Base-by-base conservation (phyloP, 164 flowering plant species). In the Houttuynia cordata region DNA sequence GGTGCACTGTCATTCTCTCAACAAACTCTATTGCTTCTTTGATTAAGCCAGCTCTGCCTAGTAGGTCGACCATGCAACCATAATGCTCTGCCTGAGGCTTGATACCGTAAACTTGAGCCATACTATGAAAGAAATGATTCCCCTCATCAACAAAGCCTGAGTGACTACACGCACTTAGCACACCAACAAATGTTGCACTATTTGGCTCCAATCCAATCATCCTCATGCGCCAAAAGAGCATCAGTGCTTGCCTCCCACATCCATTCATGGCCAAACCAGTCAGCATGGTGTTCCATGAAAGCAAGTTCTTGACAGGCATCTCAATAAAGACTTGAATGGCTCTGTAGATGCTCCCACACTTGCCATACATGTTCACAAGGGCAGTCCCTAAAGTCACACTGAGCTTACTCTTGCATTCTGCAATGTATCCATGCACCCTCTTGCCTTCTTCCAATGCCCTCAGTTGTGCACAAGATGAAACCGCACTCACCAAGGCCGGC, bases 51-150 rank as follows among this genome's bases (percentile, higher is more conserved):
- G 75, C 79, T 10, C 79, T 65, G n/a, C 73, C 72, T 50, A 76
- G 73, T 17, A 76, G 64, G 62, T 76, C 79, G 53, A 76, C 74
- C 72, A 76, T 68, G 68, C 71, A 67, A 42, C 74, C 73, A 13
- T 70, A 73, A 39, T 73, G 79, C 67, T 73, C 73, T 9, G 55
- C 30, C 54, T 60, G 63, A 57, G 75, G 76, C 45, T 59, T 64
- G 56, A 76, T 65, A n/a, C 56, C 39, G 22, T 68, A 76, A 7
- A 49, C 61, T 19, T 18, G 25, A 49, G 61, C 68, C 77, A 73
- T 76, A 18, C 58, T 40, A 24, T 66, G 19, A 41, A 67, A 76
- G 24, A 68, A 30, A 23, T 42, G 19, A 8, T 42, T 41, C 0
- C 79, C 77, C 53, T 73, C 73, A 0, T 63, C n/a, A 1, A 76